phyloP scores from a whole-genome alignment of 1,284 basidiomycete species.

The Leccinum brunneo-olivaceum region DNA sequence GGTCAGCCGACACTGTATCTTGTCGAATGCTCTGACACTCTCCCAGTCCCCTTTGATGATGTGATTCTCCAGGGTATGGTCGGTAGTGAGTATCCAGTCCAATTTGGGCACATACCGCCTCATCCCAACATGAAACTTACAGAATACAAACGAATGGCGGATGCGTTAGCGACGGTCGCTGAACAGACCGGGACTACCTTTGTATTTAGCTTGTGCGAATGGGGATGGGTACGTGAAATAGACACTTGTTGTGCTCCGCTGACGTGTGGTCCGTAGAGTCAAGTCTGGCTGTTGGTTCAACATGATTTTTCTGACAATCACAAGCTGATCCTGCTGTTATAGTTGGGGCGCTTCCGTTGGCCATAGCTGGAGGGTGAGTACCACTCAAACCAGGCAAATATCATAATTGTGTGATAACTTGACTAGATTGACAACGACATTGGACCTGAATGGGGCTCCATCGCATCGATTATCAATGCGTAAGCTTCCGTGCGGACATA shows the following conservation, averaged over 20 bases:
- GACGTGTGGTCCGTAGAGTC: constrained; percentile 33
- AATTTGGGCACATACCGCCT: not conserved
- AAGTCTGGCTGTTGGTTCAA: constrained; percentile 53
- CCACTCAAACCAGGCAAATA: too few relatives aligned
- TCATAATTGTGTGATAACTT: not conserved
- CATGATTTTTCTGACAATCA: constrained; percentile 6
- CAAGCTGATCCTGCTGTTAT: not conserved
- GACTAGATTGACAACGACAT: constrained; percentile 21
- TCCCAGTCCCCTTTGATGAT: constrained; percentile 43
- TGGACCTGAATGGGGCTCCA: constrained; percentile 28
- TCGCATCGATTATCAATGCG: constrained; percentile 37
- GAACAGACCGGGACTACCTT: constrained; percentile 39
- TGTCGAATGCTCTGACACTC: constrained; percentile 7
- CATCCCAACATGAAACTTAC: not conserved
- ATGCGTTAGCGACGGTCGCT: constrained; percentile 43
- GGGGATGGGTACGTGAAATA: constrained; percentile 43
- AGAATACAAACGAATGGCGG: constrained; percentile 50
- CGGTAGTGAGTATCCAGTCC: constrained; percentile 40
- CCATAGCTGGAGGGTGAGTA: constrained; percentile 44
- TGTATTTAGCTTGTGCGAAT: constrained; percentile 49
- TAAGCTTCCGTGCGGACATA: constrained; percentile 8
- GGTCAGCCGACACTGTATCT: not conserved
- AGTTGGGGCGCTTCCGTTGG: constrained; percentile 32
- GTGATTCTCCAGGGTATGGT: constrained; percentile 45
- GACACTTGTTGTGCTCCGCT: constrained; percentile 1